phyloP scores from a whole-genome alignment of 1,139 yeast genomes.

The Sporopachydermia cereana region DNA sequence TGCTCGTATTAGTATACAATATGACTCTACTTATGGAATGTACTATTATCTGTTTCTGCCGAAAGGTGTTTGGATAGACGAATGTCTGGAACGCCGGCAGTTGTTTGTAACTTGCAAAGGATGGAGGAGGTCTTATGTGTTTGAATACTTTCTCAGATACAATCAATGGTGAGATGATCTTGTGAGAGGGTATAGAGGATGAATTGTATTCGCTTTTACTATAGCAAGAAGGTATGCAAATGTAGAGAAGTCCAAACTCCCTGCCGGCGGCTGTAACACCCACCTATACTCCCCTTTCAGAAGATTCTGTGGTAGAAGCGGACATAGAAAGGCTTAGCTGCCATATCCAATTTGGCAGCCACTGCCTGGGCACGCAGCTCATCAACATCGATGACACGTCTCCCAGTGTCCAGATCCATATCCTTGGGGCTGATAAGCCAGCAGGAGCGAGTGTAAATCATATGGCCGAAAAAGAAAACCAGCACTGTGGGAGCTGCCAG shows the following conservation, averaged over 20 bases:
- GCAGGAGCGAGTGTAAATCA: neutral
- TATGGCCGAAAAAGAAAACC: conserved; percentile 22
- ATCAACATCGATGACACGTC: conserved; percentile 36
- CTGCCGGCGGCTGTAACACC: neutral
- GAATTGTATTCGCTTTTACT: too few relatives aligned
- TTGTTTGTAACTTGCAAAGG: too few relatives aligned
- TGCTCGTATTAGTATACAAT: too few relatives aligned
- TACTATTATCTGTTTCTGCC: too few relatives aligned
- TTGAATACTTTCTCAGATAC: too few relatives aligned
- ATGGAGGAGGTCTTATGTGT: too few relatives aligned
- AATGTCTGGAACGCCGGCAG: too few relatives aligned
- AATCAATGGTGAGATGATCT: too few relatives aligned
- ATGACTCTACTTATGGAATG: too few relatives aligned
- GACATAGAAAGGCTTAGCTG: conserved; percentile 1
- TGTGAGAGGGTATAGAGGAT: too few relatives aligned
- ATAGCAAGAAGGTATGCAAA: neutral
- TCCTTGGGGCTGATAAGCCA: conserved; percentile 30
- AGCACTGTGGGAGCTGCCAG: conserved; percentile 26
- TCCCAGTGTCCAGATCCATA: conserved; percentile 51
- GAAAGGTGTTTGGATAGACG: too few relatives aligned
- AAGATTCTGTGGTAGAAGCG: neutral
- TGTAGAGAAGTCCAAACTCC: neutral
- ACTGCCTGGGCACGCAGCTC: neutral
- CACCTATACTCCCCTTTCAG: neutral
- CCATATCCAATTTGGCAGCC: neutral